Base-by-base conservation (phyloP, 1,284 basidiomycete species). In the Sparassis latifolia region DNA sequence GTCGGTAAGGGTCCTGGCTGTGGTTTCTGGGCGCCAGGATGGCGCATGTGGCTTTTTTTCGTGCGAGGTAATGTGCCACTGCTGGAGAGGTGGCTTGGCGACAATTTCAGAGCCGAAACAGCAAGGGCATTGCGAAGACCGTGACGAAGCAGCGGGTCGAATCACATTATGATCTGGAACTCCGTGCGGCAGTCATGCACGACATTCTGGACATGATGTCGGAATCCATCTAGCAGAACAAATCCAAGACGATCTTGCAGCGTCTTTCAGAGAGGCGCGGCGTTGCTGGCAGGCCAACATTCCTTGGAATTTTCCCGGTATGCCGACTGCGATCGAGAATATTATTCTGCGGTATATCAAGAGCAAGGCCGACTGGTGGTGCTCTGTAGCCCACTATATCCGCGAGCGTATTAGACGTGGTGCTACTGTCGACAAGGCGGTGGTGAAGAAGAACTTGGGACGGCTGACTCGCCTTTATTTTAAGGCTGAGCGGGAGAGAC, bases 41-140 rank as follows among this genome's bases (percentile, higher is more conserved):
- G 97, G 97, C 83, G 97, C 48, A 97, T 99, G 5, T 99, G 97
- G 97, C 75, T 99, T 55, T 99, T 99, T 78, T 99, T 99, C 79
- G 90, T 99, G 86, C 86, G 97, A 48, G 97, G 97, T 54, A 98
- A 99, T 62, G 94, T 98, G 0, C 97, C 97, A 10, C 79, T 99
- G 5, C 82, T 99, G 9, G 96, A 99, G 69, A 78, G 95, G 69
- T 99, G 97, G 86, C 82, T 99, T 42, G 95, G 97, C 35, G 99
- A 99, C 96, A 99, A 68, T 99, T 98, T 67, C 97, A 99, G 67
- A 97, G 92, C 33, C 80, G 97, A 62, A 99, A 98, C 69, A 94
- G 91, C 68, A 97, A 98, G 71, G 93, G 93, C 48, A 79, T 91
- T 47, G 92, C 92, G 1, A 93, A 93, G 71, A 98, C 94, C 0